A percentile compares a stretch with the other conserved stretches of the same genome.
These are phyloP conservation scores for Talaromyces nanjingensis DNA, from an alignment of 495 filamentous ascomycete genomes.

Conservation along the genomic window DNA sequence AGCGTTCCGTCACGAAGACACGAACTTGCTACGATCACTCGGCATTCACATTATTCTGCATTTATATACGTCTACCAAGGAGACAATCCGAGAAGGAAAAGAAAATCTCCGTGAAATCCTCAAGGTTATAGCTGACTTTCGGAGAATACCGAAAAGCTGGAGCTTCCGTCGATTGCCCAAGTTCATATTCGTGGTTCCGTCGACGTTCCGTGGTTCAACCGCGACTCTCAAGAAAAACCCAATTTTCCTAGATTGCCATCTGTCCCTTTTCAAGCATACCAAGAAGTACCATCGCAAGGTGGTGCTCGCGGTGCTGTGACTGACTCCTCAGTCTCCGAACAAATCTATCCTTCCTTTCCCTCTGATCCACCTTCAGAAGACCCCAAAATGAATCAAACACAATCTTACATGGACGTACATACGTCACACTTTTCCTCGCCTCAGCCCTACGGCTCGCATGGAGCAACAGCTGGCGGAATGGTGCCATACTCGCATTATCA, in stretches of 20 bases:
- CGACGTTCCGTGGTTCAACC: constrained; percentile 72
- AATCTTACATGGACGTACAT: constrained; percentile 79
- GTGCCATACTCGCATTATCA: constrained; percentile 64
- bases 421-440: constrained; percentile 73
- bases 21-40: constrained; percentile 30
- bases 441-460: constrained; percentile 72
- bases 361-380: neutral
- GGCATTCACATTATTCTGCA: constrained; percentile 11
- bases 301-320: constrained; percentile 38
- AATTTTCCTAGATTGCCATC: constrained; percentile 69
- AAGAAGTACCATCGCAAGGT: constrained; percentile 51
- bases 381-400: constrained; percentile 73
- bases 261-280: constrained; percentile 47
- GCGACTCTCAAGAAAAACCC: constrained; percentile 63
- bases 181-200: constrained; percentile 81
- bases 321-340: neutral
- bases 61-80: constrained; percentile 14
- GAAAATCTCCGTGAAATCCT: neutral
- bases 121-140: neutral
- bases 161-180: constrained; percentile 90
- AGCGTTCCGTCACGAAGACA: constrained; percentile 25
- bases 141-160: constrained; percentile 84
- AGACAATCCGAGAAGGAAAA: neutral
- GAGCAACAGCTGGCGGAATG: constrained; percentile 69
- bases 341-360: neutral